phyloP scores from a whole-genome alignment of 148 eudicot species.

The Gaultheria prostrata region DNA sequence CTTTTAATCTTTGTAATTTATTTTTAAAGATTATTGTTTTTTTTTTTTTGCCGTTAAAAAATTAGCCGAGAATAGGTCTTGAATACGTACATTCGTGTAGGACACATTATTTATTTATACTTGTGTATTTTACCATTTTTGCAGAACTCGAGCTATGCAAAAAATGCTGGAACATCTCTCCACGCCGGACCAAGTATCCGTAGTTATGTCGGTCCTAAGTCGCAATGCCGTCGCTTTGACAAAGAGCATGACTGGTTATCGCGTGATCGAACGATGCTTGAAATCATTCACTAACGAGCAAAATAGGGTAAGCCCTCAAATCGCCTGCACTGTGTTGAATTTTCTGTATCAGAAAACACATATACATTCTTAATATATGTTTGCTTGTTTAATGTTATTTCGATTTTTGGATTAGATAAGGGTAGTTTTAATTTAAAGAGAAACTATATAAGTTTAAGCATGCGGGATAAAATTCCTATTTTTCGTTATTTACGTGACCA shows the following conservation, averaged over 20 bases:
- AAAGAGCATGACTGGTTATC: slow-evolving; percentile 37
- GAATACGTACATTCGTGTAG: not conserved
- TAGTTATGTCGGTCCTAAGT: slow-evolving; percentile 21
- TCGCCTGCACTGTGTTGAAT: not conserved
- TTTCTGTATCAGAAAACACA: not conserved
- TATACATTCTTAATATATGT: not conserved
- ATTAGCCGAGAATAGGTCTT: not conserved
- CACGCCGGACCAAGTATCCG: slow-evolving; percentile 24
- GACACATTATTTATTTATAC: not conserved
- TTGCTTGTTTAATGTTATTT: not conserved
- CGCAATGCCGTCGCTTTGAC: slow-evolving; percentile 19
- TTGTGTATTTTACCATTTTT: not conserved
- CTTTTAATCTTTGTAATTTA: no score
- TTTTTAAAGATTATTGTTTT: no score
- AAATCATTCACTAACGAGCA: slow-evolving; percentile 28
- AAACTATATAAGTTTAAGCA: no score
- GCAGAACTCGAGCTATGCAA: slow-evolving; percentile 52
- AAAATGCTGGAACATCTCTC: slow-evolving; percentile 24
- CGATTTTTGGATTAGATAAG: no score
- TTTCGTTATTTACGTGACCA: no score
- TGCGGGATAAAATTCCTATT: no score
- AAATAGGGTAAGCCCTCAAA: slow-evolving; percentile 27
- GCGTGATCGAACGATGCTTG: slow-evolving; percentile 42
- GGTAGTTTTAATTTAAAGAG: no score
- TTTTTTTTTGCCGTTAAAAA: no score